phyloP scores from a whole-genome alignment of 768 basidiomycete species.

The Pleurotus giganteus region DNA sequence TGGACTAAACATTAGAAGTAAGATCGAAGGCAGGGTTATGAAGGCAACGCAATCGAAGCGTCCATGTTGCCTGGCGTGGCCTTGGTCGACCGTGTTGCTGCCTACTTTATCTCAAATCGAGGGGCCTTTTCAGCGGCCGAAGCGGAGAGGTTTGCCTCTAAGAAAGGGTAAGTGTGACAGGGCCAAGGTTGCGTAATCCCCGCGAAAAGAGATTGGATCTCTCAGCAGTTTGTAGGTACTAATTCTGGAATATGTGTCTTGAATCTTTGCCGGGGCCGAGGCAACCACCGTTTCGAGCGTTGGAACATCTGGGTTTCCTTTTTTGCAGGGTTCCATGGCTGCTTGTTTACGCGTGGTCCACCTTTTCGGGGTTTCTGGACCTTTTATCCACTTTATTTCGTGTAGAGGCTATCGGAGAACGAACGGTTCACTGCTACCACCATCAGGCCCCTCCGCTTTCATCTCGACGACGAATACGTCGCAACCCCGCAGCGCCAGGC shows the following conservation, averaged over 20 bases:
- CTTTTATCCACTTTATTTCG: slow-evolving; percentile 14
- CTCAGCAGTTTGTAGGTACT: slow-evolving; percentile 26
- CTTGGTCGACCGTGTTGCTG: background rate
- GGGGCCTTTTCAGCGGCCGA: slow-evolving; percentile 21
- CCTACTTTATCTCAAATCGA: background rate
- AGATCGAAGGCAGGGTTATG: slow-evolving; percentile 7
- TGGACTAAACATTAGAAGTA: slow-evolving; percentile 10
- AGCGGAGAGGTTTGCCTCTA: slow-evolving; percentile 16
- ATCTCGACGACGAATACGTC: background rate
- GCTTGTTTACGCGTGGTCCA: slow-evolving; percentile 45
- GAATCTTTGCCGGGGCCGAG: slow-evolving; percentile 47
- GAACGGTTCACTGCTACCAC: slow-evolving; percentile 4
- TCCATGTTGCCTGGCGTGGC: slow-evolving; percentile 1
- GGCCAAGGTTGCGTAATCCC: slow-evolving; percentile 29
- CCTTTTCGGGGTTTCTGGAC: slow-evolving; percentile 34
- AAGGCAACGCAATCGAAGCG: slow-evolving; percentile 4
- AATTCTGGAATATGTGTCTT: slow-evolving; percentile 33
- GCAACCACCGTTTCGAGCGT: slow-evolving; percentile 22
- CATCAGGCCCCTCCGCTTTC: slow-evolving; percentile 7
- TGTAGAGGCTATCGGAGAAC: slow-evolving; percentile 9
- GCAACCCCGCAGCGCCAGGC: background rate
- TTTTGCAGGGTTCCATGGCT: slow-evolving; percentile 34
- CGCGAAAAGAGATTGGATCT: slow-evolving; percentile 37
- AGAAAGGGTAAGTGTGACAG: slow-evolving; percentile 21
- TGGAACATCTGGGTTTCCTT: slow-evolving; percentile 24